phyloP scores from a whole-genome alignment of 225 moss, liverwort and hornwort species.

The Antitrichia curtipendula region DNA sequence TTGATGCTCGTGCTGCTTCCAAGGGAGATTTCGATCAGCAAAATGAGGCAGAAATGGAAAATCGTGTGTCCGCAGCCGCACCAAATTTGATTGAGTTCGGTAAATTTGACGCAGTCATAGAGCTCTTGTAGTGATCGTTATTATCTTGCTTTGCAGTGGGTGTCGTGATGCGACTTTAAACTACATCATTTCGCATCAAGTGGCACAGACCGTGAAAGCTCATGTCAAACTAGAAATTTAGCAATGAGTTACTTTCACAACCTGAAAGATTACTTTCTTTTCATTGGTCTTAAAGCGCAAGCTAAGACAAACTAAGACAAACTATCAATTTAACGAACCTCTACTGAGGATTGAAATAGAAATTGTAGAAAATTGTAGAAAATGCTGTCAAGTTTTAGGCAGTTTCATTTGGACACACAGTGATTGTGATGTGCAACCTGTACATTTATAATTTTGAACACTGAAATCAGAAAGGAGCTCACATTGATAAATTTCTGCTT shows the following conservation, averaged over 20 bases:
- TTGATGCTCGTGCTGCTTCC: slow-evolving; percentile 34
- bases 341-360: background rate
- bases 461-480: background rate
- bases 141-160: background rate
- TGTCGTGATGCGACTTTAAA: background rate
- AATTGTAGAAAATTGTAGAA: background rate
- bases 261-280: background rate
- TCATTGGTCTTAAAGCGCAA: background rate
- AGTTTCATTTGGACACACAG: background rate
- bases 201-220: background rate
- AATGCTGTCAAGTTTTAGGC: background rate
- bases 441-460: background rate
- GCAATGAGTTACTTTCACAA: background rate
- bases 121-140: background rate
- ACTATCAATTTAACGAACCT: background rate
- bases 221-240: background rate
- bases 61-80: slow-evolving; percentile 4
- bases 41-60: slow-evolving; percentile 4
- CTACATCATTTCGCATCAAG: background rate
- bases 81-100: slow-evolving; percentile 33
- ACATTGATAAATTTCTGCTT: background rate
- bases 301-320: background rate
- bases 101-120: slow-evolving; percentile 6
- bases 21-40: slow-evolving; percentile 7
- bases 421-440: background rate